Percentiles rank a stretch among this genome's conserved stretches.
Conservation (phyloP, 2,329 filamentous ascomycete genomes). For the Cladosporium sphaerospermum region DNA sequence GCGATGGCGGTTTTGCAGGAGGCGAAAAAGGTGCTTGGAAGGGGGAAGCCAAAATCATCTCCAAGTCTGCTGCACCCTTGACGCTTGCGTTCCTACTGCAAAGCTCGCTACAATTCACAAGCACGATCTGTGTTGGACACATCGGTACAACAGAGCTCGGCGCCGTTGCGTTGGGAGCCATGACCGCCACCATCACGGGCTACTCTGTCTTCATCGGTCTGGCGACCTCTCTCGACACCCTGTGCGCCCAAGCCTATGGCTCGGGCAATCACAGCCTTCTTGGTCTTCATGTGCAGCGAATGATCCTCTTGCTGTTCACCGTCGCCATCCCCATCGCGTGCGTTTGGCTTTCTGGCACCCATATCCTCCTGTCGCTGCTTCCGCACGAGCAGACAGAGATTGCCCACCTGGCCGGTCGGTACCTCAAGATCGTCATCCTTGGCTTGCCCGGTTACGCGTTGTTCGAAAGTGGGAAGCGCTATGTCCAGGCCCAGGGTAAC, state of each 20-base stretch:
- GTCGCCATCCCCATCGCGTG: slow-evolving; percentile 66
- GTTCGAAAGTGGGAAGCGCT: slow-evolving; percentile 78
- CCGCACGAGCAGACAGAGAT: slow-evolving; percentile 64
- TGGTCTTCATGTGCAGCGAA: slow-evolving; percentile 72
- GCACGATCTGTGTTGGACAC: slow-evolving; percentile 44
- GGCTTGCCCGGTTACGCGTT: slow-evolving; percentile 70
- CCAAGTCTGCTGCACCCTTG: no score
- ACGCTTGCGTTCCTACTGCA: slow-evolving; percentile 45
- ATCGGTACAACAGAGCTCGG: slow-evolving; percentile 44
- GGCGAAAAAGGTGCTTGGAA: no score
- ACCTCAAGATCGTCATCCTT: slow-evolving; percentile 62
- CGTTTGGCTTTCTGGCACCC: slow-evolving; percentile 63
- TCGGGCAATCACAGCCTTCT: slow-evolving; percentile 85
- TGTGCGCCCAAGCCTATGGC: slow-evolving; percentile 90
- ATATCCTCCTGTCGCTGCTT: slow-evolving; percentile 50
- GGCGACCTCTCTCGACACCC: slow-evolving; percentile 82
- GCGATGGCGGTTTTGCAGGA: no score
- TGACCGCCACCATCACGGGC: slow-evolving; percentile 45
- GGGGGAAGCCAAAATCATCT: no score
- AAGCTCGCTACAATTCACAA: slow-evolving; percentile 41
- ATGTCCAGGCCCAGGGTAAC: slow-evolving; percentile 79
- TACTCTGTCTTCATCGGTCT: slow-evolving; percentile 54
- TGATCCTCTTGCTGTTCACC: slow-evolving; percentile 69
- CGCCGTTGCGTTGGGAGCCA: slow-evolving; percentile 41
- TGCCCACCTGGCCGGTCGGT: slow-evolving; percentile 64